Percentiles rank a stretch among this genome's conserved stretches.
Conservation (phyloP, 495 filamentous ascomycete species). For the Hypoxylon cercidicola region DNA sequence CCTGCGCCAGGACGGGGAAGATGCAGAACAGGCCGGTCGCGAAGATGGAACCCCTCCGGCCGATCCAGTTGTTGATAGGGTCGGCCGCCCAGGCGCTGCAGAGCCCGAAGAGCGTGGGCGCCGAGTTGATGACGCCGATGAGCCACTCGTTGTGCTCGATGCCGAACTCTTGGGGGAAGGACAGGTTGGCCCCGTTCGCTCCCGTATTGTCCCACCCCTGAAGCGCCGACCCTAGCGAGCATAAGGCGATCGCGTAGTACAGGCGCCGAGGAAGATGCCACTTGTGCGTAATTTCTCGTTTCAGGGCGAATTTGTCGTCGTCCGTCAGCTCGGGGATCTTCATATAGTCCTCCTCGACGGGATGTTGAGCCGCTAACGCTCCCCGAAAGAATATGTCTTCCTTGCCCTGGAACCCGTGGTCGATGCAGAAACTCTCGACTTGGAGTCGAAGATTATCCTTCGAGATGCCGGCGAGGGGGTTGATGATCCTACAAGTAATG, state of each 20-base stretch:
- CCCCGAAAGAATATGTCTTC: slow-evolving; percentile 61
- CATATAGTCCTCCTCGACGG: slow-evolving; percentile 46
- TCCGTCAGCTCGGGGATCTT: slow-evolving; percentile 57
- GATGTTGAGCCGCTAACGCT: slow-evolving; percentile 61
- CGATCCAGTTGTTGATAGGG: slow-evolving; percentile 66
- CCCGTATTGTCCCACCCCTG: slow-evolving; percentile 52
- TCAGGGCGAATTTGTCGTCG: slow-evolving; percentile 56
- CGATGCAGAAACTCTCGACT: slow-evolving; percentile 61
- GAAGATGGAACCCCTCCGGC: slow-evolving; percentile 69
- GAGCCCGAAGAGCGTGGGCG: slow-evolving; percentile 25
- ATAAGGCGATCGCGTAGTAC: slow-evolving; percentile 64
- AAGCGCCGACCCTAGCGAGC: slow-evolving; percentile 51
- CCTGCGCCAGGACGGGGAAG: slow-evolving; percentile 60
- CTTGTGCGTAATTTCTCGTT: slow-evolving; percentile 62
- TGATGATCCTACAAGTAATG: slow-evolving; percentile 39
- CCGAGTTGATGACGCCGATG: slow-evolving; percentile 57
- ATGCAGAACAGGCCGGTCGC: slow-evolving; percentile 61
- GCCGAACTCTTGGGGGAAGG: slow-evolving; percentile 27
- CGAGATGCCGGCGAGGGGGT: slow-evolving; percentile 62
- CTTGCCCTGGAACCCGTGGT: slow-evolving; percentile 57
- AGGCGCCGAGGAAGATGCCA: slow-evolving; percentile 67
- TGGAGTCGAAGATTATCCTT: slow-evolving; percentile 58
- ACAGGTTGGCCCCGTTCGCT: slow-evolving; percentile 51
- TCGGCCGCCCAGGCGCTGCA: slow-evolving; percentile 67
- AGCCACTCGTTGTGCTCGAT: slow-evolving; percentile 44